Evolutionary conservation across 805 yeast species (phyloP), one percentile per base, ranked within the genome.

Genomic region (Cyberlindnera nakhonratchasimensis): DNA sequence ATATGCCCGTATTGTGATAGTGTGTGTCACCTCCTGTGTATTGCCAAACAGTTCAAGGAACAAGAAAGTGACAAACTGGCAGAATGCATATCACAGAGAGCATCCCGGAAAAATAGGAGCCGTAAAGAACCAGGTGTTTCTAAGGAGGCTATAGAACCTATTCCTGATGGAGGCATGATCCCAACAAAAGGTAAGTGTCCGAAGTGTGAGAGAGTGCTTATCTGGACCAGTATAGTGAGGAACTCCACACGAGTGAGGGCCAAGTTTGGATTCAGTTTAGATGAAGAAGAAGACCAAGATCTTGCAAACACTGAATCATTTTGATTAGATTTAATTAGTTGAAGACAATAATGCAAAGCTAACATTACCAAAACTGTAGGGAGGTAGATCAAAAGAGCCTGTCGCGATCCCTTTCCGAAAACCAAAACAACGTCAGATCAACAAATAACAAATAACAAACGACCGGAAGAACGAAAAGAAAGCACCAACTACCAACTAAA

Each of bases 21-120:
- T 17, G 47, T 62, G 2, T 52, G 61, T 7, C 79, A 75, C 53
- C 48, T 75, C 25, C 22, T 52, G 1, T 75, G 80, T 48, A 41
- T 71, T 6, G 65, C 67, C n/a, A 40, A 49, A 3, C 37, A 39
- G 2, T 57, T 56, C 25, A 22, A 22, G 14, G 38, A 40, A 13
- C 38, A 39, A 17, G 32, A 21, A 8, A n/a, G 20, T 2, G 34
- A 23, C 8, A 9, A 7, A 10, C 18, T 18, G 24, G 17, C 6
- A 18, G 20, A 37, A 13, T 11, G 8, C 25, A 23, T 23, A 8
- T 24, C 29, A 17, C 29, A 22, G n/a, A 20, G 5, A 19, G 11
- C n/a, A 22, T 13, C 35, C 10, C 37, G 24, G 25, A 37, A 17
- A 29, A 12, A 34, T 6, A 21, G 9, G 21, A 34, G 32, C 14